Evolutionary conservation across 331 rosid species (phyloP), one percentile per base, ranked within the genome.

Genomic region (Saraca asoca): DNA sequence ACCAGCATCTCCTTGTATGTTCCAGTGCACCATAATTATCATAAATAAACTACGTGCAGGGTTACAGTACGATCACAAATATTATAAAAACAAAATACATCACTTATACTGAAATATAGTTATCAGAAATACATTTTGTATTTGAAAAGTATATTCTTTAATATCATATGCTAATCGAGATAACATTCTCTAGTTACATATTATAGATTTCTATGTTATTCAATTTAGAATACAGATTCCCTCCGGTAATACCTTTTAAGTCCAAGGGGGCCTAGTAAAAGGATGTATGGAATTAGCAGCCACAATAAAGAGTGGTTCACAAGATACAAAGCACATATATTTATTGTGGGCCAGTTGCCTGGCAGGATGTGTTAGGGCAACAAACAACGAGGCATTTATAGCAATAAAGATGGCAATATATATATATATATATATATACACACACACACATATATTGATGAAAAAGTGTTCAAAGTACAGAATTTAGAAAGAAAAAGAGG

Each of bases 1-100:
- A 83, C 74, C 86, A 48, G 75, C 91, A 83, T 79, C 81, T 54
- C 16, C 75, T 46, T 64, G 38, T 51, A 38, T 38, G 55, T 42
- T 58, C 58, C 44, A 49, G n/a, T 49, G 67, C 60, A 62, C 69
- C 37, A 24, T 3, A 24, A 3, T 24, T 3, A 24, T 3, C 31
- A n/a, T n/a, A n/a, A n/a, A n/a, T n/a, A 24, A 24, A 24, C 2
- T 24, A 24, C 31, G 3, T 24, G 31, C 3, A 24, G 31, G 3
- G 31, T 3, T 24, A 24, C 3, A 24, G 31, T 24, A 24, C 31
- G 3, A 24, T 1, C 31, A 24, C 3, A 24, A 24, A 24, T 1
- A 24, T 24, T 3, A 3, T 3, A 3, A n/a, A n/a, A n/a, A n/a
- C n/a, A n/a, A n/a, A n/a, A n/a, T n/a, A n/a, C n/a, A n/a, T n/a